Conservation (phyloP, 352 stramenopile genomes). For the Globisporangium orthogonon region DNA sequence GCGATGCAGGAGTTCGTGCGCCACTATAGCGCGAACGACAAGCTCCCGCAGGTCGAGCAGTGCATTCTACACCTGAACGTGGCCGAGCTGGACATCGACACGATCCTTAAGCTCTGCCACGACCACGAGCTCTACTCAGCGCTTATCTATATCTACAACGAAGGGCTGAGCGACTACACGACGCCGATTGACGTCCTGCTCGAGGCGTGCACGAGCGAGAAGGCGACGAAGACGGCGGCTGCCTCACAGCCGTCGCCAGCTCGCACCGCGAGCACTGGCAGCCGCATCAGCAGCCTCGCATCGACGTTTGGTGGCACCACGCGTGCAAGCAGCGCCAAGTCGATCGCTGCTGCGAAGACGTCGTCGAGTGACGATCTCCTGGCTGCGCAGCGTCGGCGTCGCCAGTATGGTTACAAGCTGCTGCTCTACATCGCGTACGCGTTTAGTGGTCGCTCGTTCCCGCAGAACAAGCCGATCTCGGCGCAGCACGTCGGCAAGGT, state of each 20-base stretch:
- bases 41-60: slow-evolving; percentile 87
- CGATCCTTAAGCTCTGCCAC: slow-evolving; percentile 89
- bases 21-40: slow-evolving; percentile 86
- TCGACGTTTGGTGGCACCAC: slow-evolving; percentile 59
- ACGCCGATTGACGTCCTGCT: slow-evolving; percentile 89
- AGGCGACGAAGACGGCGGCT: slow-evolving; percentile 20
- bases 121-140: slow-evolving; percentile 91
- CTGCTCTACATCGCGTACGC: slow-evolving; percentile 90
- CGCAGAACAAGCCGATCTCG: slow-evolving; percentile 67
- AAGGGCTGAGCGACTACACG: slow-evolving; percentile 90
- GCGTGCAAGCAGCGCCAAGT: slow-evolving; percentile 22
- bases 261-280: slow-evolving; percentile 23
- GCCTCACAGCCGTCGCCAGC: slow-evolving; percentile 6
- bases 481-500: slow-evolving; percentile 68
- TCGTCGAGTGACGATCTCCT: slow-evolving; percentile 33
- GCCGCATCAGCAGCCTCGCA: slow-evolving; percentile 51
- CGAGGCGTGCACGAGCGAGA: slow-evolving; percentile 56
- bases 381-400: slow-evolving; percentile 46
- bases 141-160: slow-evolving; percentile 94
- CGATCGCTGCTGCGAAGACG: slow-evolving; percentile 24
- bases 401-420: slow-evolving; percentile 81
- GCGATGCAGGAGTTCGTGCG: slow-evolving; percentile 92
- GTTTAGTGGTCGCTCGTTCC: slow-evolving; percentile 88
- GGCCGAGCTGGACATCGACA: slow-evolving; percentile 92
- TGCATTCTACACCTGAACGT: slow-evolving; percentile 94